Conservation (phyloP, 352 stramenopile species). For the Phytophthora foliorum region DNA sequence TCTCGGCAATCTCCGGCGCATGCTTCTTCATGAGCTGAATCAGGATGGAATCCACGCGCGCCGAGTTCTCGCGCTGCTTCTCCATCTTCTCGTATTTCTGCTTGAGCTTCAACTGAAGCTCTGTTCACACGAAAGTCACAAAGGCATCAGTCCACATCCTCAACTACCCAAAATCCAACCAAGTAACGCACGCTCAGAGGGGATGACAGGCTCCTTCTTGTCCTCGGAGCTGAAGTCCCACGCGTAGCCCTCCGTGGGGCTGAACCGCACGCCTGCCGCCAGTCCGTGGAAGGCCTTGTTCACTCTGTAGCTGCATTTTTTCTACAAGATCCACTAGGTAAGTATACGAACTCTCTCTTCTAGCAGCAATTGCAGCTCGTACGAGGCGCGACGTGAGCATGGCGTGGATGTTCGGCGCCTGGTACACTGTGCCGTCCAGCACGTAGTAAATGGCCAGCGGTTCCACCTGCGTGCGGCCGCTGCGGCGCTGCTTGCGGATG, state of each 20-base stretch:
- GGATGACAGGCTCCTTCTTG: conserved; percentile 88
- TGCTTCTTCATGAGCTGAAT: conserved; percentile 91
- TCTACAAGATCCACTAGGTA: conserved; percentile 41
- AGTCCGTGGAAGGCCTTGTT: conserved; percentile 88
- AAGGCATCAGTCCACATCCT: not conserved
- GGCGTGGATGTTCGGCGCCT: conserved; percentile 89
- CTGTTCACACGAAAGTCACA: conserved; percentile 39
- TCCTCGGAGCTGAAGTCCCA: conserved; percentile 91
- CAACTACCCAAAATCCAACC: not conserved
- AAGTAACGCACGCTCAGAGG: conserved; percentile 73
- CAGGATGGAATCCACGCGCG: conserved; percentile 83
- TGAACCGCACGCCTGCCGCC: conserved; percentile 84
- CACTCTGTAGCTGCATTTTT: conserved; percentile 89
- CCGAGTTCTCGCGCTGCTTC: conserved; percentile 87
- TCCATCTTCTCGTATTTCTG: conserved; percentile 91
- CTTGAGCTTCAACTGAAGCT: conserved; percentile 88
- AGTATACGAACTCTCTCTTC: conserved; percentile 4
- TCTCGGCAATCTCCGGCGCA: conserved; percentile 85
- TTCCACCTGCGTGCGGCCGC: conserved; percentile 79
- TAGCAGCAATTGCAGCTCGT: conserved; percentile 28
- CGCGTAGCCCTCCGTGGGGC: conserved; percentile 84
- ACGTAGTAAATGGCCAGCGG: conserved; percentile 91
- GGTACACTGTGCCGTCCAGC: conserved; percentile 88
- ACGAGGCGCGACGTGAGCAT: conserved; percentile 90
- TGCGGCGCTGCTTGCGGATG: conserved; percentile 88